phyloP scores from a whole-genome alignment of 148 eudicot genomes.

The Persicaria maculosa region DNA sequence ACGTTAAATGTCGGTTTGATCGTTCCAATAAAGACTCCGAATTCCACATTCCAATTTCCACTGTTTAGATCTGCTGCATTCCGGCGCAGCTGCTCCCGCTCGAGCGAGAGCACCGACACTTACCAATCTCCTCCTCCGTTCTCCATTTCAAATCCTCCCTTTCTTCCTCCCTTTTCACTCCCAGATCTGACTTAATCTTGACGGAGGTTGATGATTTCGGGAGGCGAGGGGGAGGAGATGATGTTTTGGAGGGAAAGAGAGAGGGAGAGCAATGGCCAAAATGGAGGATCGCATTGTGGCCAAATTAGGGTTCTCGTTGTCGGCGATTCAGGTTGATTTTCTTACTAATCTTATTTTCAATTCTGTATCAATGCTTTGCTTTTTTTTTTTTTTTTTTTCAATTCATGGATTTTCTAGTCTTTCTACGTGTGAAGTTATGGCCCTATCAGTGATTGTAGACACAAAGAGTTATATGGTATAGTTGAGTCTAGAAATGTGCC shows the following conservation, averaged over 20 bases:
- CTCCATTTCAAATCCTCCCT: background rate
- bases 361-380: background rate
- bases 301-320: conserved; percentile 18
- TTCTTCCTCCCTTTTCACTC: background rate
- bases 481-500: background rate
- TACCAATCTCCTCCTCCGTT: background rate
- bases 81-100: background rate
- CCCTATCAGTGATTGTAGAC: background rate
- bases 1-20: conserved; percentile 5
- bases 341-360: background rate
- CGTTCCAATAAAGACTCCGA: background rate
- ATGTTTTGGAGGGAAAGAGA: conserved; percentile 20
- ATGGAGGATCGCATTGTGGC: conserved; percentile 14
- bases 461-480: background rate
- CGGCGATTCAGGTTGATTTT: conserved; percentile 15
- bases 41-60: too few species aligned
- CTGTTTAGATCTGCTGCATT: background rate
- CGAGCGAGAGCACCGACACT: background rate
- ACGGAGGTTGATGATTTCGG: background rate
- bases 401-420: background rate
- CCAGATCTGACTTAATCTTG: background rate
- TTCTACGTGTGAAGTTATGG: background rate
- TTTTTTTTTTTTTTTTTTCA: background rate
- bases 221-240: background rate
- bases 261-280: conserved; percentile 15